These are phyloP conservation scores for Phytophthora podocarpi DNA, from an alignment of 352 stramenopile species.

Conservation along the genomic window DNA sequence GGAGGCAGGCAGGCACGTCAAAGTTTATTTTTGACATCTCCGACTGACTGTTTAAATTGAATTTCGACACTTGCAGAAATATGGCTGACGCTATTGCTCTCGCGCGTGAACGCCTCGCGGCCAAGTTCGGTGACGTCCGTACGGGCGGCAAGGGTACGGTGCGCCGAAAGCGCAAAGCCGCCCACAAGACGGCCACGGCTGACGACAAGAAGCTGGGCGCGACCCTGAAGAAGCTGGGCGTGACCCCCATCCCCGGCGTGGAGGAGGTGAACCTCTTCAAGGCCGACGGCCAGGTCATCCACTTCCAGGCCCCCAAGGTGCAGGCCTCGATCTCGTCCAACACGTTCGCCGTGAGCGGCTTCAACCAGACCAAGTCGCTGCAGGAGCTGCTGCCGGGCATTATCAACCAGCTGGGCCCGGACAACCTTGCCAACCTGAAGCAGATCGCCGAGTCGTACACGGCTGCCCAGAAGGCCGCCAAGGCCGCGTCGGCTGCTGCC, in stretches of 20 bases:
- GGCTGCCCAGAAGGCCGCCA: constrained; percentile 76
- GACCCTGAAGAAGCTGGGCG: constrained; percentile 98
- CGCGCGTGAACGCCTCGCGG: constrained; percentile 82
- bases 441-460: constrained; percentile 92
- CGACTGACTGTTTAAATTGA: background rate
- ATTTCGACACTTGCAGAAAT: constrained; percentile 25
- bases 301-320: constrained; percentile 98
- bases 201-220: constrained; percentile 98
- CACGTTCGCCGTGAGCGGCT: constrained; percentile 97
- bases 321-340: constrained; percentile 98
- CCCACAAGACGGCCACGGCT: constrained; percentile 91
- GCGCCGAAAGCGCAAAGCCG: constrained; percentile 96
- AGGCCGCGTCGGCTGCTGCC: constrained; percentile 63
- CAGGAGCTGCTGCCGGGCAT: constrained; percentile 98
- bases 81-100: constrained; percentile 92
- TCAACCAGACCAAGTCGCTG: constrained; percentile 96
- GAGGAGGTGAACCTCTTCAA: constrained; percentile 99
- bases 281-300: constrained; percentile 98
- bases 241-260: constrained; percentile 98
- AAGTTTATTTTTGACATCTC: background rate
- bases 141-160: constrained; percentile 97
- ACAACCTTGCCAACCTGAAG: constrained; percentile 97
- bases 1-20: background rate
- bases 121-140: constrained; percentile 90
- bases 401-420: constrained; percentile 98